These are phyloP conservation scores for Backusella circina DNA, from an alignment of 192 early-diverging fungal genomes.

Conservation along the genomic window DNA sequence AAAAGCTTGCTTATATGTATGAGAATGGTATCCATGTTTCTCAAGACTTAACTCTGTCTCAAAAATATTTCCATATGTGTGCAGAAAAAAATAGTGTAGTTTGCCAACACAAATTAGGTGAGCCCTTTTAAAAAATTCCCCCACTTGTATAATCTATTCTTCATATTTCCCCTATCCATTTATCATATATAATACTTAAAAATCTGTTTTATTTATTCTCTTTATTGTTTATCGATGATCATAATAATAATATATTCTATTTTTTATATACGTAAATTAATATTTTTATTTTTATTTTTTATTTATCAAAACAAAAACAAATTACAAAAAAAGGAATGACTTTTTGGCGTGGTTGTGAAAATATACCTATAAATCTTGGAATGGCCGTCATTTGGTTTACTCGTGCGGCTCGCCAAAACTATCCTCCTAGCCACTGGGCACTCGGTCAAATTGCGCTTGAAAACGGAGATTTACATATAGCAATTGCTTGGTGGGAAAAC, in stretches of 20 bases:
- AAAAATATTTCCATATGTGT: conserved; percentile 10
- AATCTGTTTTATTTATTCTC: neutral
- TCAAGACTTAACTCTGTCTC: conserved; percentile 9
- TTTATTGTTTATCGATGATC: neutral
- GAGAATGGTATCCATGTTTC: neutral
- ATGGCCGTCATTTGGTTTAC: conserved; percentile 28
- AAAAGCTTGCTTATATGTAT: conserved; percentile 17
- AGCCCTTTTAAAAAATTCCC: neutral
- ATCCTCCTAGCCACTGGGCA: conserved; percentile 25
- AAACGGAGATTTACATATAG: conserved; percentile 29
- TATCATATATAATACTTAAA: neutral
- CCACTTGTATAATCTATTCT: neutral
- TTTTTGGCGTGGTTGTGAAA: conserved; percentile 20
- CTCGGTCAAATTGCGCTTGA: conserved; percentile 30
- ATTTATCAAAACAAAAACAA: conserved; percentile 1
- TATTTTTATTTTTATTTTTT: neutral
- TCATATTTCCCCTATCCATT: neutral
- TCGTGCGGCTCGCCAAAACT: conserved; percentile 17
- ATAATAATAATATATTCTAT: neutral
- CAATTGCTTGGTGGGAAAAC: conserved; percentile 27
- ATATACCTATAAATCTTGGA: conserved; percentile 20
- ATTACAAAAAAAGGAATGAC: conserved; percentile 12
- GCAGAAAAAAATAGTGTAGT: conserved; percentile 9
- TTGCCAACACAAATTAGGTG: conserved; percentile 18
- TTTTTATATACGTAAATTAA: conserved; percentile 1